Conservation (phyloP, 257 asterid genomes). For the Scutellaria minor region DNA sequence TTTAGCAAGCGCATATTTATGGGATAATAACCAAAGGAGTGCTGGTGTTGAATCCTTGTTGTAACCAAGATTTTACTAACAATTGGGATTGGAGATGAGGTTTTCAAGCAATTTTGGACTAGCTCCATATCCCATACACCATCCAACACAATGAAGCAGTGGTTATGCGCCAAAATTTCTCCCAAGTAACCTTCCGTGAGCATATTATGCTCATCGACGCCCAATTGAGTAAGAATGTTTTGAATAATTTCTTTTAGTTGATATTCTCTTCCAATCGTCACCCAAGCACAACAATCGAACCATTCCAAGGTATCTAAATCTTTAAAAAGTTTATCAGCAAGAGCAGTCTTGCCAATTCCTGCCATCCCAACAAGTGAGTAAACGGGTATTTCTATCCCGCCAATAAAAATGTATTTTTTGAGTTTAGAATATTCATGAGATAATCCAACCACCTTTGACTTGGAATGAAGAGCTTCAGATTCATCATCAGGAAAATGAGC, state of each 20-base stretch:
- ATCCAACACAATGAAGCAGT: neutral
- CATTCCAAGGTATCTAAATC: neutral
- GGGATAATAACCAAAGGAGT: neutral
- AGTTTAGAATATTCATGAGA: too few species aligned
- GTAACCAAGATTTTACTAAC: neutral
- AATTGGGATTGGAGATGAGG: neutral
- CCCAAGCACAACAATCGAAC: neutral
- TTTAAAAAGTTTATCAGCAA: neutral
- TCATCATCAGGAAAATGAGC: too few species aligned
- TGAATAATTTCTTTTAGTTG: neutral
- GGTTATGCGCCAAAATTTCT: neutral
- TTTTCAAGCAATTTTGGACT: too few species aligned
- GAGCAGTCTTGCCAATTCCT: conserved; percentile 1
- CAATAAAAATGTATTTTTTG: too few species aligned
- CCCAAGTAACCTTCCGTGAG: neutral
- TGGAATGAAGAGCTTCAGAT: too few species aligned
- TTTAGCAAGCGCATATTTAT: neutral
- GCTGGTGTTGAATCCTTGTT: neutral
- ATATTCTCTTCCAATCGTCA: neutral
- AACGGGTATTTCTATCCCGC: too few species aligned
- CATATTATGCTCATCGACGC: too few species aligned
- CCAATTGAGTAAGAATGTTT: neutral
- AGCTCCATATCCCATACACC: neutral
- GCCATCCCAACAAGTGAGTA: neutral
- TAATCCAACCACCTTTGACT: too few species aligned